Evolutionary conservation across 345 rosid genomes (phyloP), one percentile per base, ranked within the genome.

Genomic region (Citrus australasica): DNA sequence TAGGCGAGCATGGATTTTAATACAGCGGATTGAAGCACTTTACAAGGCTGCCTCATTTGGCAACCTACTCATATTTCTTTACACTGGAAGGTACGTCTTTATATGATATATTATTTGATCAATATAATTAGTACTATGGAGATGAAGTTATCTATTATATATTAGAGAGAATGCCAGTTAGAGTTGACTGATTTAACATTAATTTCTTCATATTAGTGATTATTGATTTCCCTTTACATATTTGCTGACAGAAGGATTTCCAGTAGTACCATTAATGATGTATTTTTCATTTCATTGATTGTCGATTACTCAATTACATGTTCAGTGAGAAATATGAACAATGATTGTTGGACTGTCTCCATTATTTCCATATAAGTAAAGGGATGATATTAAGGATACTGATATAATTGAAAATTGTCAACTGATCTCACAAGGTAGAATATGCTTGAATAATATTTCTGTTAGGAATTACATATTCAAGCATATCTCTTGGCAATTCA

Each of bases 1-100:
- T 7, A 89, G 92, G 53, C 92, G 88, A 79, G 89, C 88, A 69
- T 97, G 99, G 98, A 82, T 87, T 70, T 82, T 90, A 75, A 83
- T 91, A 73, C 98, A 94, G 73, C 91, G 88, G 5, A 78, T 92
- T 25, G 98, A 97, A 86, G 95, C 97, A 81, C 72, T 97, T 82
- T 93, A 92, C 82, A 97, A 90, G 91, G 93, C 93, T 87, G 94
- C 93, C 70, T 92, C 98, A 40, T 94, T 92, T 85, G 91, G 87
- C 80, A 97, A 97, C 86, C 90, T 97, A 35, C 88, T 94, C 66
- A 69, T 94, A 75, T 97, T 97, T 90, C 94, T 97, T 79, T 94
- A 83, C 82, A 90, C 97, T 0, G 99, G 99, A 87, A 89, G 95
- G 98, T 93, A 88, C 37, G 69, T 78, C 33, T 42, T 51, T 63